Conservation (phyloP, 495 filamentous ascomycete species). For the Aspergillus olivimuriae region DNA sequence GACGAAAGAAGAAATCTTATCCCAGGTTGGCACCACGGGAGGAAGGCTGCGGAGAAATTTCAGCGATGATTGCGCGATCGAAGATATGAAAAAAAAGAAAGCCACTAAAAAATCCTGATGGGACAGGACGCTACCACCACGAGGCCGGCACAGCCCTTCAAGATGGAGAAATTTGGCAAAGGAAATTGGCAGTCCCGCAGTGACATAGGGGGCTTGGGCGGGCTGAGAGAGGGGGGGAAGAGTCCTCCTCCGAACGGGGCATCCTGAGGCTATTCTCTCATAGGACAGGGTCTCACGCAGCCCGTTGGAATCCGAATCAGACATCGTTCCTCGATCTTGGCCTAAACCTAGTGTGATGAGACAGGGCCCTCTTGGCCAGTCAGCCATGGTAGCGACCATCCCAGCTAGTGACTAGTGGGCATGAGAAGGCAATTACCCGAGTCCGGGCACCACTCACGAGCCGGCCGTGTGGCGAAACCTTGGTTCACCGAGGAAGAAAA, state of each 20-base stretch:
- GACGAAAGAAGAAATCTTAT: background rate
- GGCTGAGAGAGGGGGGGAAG: background rate
- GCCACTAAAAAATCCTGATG: too few relatives aligned
- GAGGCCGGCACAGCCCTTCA: background rate
- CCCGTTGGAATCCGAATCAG: background rate
- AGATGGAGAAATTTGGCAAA: background rate
- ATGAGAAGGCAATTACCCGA: too few relatives aligned
- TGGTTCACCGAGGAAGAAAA: too few relatives aligned
- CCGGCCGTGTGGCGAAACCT: too few relatives aligned
- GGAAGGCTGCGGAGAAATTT: background rate
- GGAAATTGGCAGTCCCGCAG: background rate
- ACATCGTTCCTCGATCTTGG: background rate
- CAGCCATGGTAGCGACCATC: background rate
- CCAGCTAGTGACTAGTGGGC: background rate
- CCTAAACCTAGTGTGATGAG: background rate
- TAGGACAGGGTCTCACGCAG: background rate
- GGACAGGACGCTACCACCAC: background rate
- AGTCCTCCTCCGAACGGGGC: too few relatives aligned
- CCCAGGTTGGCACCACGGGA: background rate
- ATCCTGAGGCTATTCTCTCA: too few relatives aligned
- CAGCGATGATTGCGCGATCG: background rate
- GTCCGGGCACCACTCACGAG: background rate
- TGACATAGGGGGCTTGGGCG: background rate
- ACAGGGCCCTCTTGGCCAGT: background rate
- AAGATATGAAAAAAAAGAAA: too few relatives aligned